Conservation (phyloP, 2,329 filamentous ascomycete genomes). For the Aspergillus ochraceus region DNA sequence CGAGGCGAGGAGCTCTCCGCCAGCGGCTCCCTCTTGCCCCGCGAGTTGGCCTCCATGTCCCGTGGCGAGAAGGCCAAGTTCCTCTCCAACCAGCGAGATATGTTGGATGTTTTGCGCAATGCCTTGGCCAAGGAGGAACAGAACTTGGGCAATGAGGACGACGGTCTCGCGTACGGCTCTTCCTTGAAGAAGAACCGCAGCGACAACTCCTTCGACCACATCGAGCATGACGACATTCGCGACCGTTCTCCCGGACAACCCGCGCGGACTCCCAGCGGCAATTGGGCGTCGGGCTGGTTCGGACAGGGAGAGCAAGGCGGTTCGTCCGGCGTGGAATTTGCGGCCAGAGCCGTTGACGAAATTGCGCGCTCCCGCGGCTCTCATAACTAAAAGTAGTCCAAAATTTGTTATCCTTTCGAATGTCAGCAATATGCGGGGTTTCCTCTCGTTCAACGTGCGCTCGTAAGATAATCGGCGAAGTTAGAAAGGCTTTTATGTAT, state of each 20-base stretch:
- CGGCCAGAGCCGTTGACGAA: conserved; percentile 28
- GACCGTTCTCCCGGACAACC: conserved; percentile 19
- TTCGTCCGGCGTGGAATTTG: conserved; percentile 30
- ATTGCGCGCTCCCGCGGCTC: conserved; percentile 20
- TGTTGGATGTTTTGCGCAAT: conserved; percentile 69
- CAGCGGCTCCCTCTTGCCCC: conserved; percentile 68
- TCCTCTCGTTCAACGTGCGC: not conserved
- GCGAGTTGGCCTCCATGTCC: conserved; percentile 61
- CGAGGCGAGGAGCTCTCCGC: conserved; percentile 55
- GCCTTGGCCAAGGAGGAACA: conserved; percentile 79
- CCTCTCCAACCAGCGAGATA: conserved; percentile 76
- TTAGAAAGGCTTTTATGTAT: not conserved
- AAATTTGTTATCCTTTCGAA: not conserved
- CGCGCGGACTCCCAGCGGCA: conserved; percentile 21
- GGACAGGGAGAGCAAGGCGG: conserved; percentile 24
- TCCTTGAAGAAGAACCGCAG: conserved; percentile 75
- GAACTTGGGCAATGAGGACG: conserved; percentile 48
- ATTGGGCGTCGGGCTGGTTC: conserved; percentile 36
- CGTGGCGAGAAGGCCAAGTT: conserved; percentile 69
- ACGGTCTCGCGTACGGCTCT: conserved; percentile 43
- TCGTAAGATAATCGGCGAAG: not conserved
- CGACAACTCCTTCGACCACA: conserved; percentile 86
- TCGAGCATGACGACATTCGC: conserved; percentile 68
- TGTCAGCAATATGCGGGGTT: not conserved
- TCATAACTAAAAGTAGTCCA: not conserved